Evolutionary conservation across 306 rosid species (phyloP).

Genomic region (Acacia melanoxylon): DNA sequence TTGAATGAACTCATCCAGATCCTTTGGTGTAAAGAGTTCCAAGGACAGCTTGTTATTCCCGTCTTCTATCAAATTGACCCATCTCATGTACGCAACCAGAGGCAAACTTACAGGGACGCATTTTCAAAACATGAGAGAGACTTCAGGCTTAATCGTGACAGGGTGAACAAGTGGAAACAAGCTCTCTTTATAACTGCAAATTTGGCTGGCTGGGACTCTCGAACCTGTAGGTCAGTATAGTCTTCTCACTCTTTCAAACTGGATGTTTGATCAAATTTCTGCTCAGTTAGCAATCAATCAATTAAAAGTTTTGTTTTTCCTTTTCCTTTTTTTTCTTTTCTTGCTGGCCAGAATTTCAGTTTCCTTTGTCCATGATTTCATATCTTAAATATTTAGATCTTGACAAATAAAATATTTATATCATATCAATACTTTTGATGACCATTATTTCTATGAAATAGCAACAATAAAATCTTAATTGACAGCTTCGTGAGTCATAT

Average conservation of each 20-base stretch:
- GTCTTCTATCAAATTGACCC: conserved; percentile 19
- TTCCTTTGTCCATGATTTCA: background rate
- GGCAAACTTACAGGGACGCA: background rate
- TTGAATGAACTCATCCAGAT: conserved; percentile 15
- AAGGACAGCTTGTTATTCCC: conserved; percentile 7
- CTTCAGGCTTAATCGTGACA: background rate
- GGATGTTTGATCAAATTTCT: background rate
- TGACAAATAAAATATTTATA: background rate
- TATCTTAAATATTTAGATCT: background rate
- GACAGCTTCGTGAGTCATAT: background rate
- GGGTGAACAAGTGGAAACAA: background rate
- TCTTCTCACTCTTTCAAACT: background rate
- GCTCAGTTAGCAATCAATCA: background rate
- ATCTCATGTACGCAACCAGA: background rate
- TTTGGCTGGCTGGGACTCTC: conserved; percentile 21
- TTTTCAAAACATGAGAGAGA: conserved; percentile 12
- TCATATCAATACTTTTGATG: background rate
- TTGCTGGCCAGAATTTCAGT: background rate
- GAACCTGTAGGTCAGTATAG: background rate
- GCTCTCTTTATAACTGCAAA: background rate
- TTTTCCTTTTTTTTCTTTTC: too few relatives aligned
- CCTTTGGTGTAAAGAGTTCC: background rate
- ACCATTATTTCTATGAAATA: background rate
- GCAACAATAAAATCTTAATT: background rate
- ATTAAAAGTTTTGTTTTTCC: background rate